Percentiles rank a stretch among this genome's conserved stretches.
Conservation (phyloP, 306 rosid species). For the Boehmeria nivea region DNA sequence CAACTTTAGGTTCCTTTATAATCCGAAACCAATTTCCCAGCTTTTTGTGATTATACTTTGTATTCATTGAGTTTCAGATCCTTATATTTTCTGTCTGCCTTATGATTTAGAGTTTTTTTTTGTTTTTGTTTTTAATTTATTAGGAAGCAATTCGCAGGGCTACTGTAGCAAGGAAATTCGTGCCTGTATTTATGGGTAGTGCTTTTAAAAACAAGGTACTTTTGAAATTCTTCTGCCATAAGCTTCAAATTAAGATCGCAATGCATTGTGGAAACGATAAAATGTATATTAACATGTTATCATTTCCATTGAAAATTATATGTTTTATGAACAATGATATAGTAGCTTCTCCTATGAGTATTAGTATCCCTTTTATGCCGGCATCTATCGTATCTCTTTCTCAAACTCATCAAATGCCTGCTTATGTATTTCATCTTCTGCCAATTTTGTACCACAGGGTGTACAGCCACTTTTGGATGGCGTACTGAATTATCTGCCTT, state of each 20-base stretch:
- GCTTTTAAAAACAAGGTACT: slow-evolving; percentile 94
- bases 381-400: not conserved
- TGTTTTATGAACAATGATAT: not conserved
- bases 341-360: not conserved
- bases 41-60: not conserved
- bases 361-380: too few relatives aligned
- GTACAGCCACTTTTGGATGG: slow-evolving; percentile 96
- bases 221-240: not conserved
- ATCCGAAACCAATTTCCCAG: too few relatives aligned
- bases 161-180: slow-evolving; percentile 70
- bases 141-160: slow-evolving; percentile 94
- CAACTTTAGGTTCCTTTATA: too few relatives aligned
- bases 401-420: slow-evolving; percentile 12
- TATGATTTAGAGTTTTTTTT: slow-evolving; percentile 2
- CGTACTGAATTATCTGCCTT: slow-evolving; percentile 82
- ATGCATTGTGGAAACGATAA: not conserved
- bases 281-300: not conserved
- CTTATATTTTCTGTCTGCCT: not conserved
- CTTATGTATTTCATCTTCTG: slow-evolving; percentile 22
- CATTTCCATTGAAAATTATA: not conserved
- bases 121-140: slow-evolving; percentile 6
- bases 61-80: not conserved
- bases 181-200: slow-evolving; percentile 98
- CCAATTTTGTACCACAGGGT: slow-evolving; percentile 56
- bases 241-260: not conserved